Conservation (phyloP, 2,329 filamentous ascomycete genomes). For the Diaporthe caulivora region DNA sequence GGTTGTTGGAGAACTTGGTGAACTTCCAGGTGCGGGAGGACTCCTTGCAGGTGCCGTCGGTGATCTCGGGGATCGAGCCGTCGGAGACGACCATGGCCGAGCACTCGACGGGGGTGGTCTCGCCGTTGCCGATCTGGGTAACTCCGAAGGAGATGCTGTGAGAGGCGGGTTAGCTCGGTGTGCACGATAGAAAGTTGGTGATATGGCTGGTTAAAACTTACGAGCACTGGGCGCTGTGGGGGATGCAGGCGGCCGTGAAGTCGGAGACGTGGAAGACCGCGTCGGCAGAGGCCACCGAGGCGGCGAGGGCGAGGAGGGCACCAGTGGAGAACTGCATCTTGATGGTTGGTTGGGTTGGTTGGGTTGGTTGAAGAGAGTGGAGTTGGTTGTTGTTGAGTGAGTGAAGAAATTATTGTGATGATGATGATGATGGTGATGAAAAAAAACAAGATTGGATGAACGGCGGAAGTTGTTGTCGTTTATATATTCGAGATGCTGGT, state of each 20-base stretch:
- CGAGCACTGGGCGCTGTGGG: conserved; percentile 38
- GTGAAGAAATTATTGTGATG: conserved; percentile 11
- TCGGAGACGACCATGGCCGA: conserved; percentile 19
- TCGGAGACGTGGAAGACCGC: conserved; percentile 34
- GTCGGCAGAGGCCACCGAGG: conserved; percentile 32
- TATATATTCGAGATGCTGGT: conserved; percentile 1
- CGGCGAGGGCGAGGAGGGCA: conserved; percentile 35
- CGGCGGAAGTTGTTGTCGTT: background rate
- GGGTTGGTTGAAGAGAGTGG: background rate
- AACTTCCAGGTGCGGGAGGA: conserved; percentile 49
- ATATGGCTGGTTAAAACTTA: background rate
- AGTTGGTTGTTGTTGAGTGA: conserved; percentile 5
- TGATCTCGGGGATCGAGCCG: conserved; percentile 47
- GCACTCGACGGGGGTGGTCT: conserved; percentile 35
- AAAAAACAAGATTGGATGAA: conserved; percentile 5
- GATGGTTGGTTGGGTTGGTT: conserved; percentile 31
- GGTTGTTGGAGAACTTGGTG: conserved; percentile 36
- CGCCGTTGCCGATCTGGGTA: conserved; percentile 6
- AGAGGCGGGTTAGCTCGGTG: background rate
- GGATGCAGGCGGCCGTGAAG: conserved; percentile 37
- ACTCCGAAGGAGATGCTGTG: conserved; percentile 35
- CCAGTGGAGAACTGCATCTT: conserved; percentile 39
- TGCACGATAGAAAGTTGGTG: background rate
- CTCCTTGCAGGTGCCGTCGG: conserved; percentile 45
- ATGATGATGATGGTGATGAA: conserved; percentile 13